Evolutionary conservation across 2,329 filamentous ascomycete species (phyloP).

Genomic region (Xylaria sp.): DNA sequence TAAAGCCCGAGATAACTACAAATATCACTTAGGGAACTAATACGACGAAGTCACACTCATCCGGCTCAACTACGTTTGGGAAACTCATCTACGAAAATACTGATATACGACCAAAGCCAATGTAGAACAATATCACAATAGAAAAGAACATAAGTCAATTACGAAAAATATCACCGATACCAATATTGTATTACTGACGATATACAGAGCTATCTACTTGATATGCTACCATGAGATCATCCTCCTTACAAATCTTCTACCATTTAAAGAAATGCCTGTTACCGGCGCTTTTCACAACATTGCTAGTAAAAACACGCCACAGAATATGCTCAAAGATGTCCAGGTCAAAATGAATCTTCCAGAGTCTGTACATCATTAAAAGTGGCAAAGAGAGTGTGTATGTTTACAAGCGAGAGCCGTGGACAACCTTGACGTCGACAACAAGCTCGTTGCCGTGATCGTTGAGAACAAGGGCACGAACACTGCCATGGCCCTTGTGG

Average conservation of each 20-base stretch:
- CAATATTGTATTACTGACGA: constrained; percentile 43
- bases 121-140: not conserved
- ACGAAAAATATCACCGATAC: constrained; percentile 26
- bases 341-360: constrained; percentile 36
- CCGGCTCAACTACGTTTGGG: too few relatives aligned
- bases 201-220: constrained; percentile 52
- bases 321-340: constrained; percentile 28
- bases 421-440: constrained; percentile 98
- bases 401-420: constrained; percentile 71
- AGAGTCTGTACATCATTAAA: constrained; percentile 38
- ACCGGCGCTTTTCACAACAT: constrained; percentile 33
- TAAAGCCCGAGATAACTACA: too few relatives aligned
- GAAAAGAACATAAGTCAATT: accelerated
- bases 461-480: constrained; percentile 94
- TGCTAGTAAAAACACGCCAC: constrained; percentile 31
- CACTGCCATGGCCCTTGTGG: constrained; percentile 87
- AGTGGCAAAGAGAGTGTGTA: constrained; percentile 13
- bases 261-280: constrained; percentile 27
- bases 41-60: too few relatives aligned
- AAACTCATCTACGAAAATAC: too few relatives aligned
- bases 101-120: too few relatives aligned
- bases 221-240: constrained; percentile 46
- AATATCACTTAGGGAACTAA: too few relatives aligned
- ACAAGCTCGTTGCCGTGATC: constrained; percentile 92
- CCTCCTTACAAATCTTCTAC: constrained; percentile 39